Conservation (phyloP, 1,284 basidiomycete genomes). For the Acaromyces ingoldii region DNA sequence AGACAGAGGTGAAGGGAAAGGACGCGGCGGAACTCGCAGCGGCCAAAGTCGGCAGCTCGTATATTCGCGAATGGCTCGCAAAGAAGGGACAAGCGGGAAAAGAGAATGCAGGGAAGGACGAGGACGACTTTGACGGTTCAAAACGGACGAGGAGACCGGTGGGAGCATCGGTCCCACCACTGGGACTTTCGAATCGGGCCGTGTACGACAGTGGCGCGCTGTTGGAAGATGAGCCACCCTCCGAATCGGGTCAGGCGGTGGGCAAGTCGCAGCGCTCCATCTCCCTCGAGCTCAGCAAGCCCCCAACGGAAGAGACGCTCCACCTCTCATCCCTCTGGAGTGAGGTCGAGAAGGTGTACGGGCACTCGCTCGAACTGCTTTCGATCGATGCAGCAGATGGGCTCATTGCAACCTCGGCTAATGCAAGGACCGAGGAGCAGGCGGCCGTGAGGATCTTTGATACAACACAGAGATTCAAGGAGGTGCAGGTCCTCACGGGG, state of each 20-base stretch:
- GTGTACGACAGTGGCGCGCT: conserved; percentile 15
- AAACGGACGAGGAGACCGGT: too few species aligned
- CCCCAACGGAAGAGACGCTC: conserved; percentile 61
- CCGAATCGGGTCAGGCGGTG: conserved; percentile 10
- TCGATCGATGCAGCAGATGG: conserved; percentile 54
- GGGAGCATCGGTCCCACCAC: conserved; percentile 41
- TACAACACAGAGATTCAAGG: conserved; percentile 56
- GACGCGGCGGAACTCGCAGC: conserved; percentile 35
- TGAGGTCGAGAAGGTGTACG: conserved; percentile 91
- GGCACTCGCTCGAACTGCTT: conserved; percentile 90
- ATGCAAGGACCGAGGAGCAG: conserved; percentile 77
- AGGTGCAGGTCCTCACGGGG: conserved; percentile 68
- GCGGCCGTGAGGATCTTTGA: conserved; percentile 82
- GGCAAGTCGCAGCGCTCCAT: conserved; percentile 11
- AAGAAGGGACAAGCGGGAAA: too few species aligned
- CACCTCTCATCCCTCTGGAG: conserved; percentile 88
- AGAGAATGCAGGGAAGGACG: too few species aligned
- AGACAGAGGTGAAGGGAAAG: conserved; percentile 31
- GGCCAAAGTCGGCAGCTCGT: conserved; percentile 47
- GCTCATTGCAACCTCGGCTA: conserved; percentile 85
- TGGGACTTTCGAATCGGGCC: conserved; percentile 48
- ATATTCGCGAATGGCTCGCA: conserved; percentile 41
- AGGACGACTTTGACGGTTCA: neutral
- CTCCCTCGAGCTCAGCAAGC: conserved; percentile 16
- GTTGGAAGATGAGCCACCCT: neutral